Percentiles rank a stretch among this genome's conserved stretches.
Evolutionary conservation across 495 filamentous ascomycete species (phyloP).

Genomic region (Neurospora sp.): DNA sequence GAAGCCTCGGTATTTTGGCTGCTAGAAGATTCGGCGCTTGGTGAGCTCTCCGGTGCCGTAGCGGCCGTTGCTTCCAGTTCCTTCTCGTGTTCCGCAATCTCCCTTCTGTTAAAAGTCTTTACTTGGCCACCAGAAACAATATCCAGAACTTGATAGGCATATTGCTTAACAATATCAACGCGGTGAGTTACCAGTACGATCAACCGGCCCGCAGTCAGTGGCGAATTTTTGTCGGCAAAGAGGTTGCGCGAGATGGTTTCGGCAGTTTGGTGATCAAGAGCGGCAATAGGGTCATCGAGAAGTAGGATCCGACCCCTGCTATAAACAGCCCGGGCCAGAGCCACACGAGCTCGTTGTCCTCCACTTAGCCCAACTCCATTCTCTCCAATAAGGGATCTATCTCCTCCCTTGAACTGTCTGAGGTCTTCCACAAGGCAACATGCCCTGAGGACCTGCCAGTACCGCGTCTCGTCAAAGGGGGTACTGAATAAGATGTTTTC

Average conservation of each 20-base stretch:
- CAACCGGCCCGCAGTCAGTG: slow-evolving; percentile 50
- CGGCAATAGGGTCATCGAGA: slow-evolving; percentile 90
- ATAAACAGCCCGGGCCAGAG: slow-evolving; percentile 87
- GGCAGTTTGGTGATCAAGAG: slow-evolving; percentile 82
- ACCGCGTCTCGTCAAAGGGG: slow-evolving; percentile 67
- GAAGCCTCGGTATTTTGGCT: slow-evolving; percentile 7
- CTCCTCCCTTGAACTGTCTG: slow-evolving; percentile 78
- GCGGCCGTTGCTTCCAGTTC: slow-evolving; percentile 14
- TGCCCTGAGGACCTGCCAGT: slow-evolving; percentile 78
- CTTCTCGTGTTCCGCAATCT: slow-evolving; percentile 15
- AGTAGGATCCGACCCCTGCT: slow-evolving; percentile 83
- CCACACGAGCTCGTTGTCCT: slow-evolving; percentile 88
- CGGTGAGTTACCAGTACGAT: slow-evolving; percentile 73
- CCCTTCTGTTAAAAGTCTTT: slow-evolving; percentile 32
- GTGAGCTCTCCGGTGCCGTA: not conserved
- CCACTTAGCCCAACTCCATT: slow-evolving; percentile 93
- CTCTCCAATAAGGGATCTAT: slow-evolving; percentile 90
- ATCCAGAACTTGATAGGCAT: slow-evolving; percentile 61
- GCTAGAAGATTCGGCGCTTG: not conserved
- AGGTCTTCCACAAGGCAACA: slow-evolving; percentile 91
- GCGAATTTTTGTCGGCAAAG: slow-evolving; percentile 41
- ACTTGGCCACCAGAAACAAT: slow-evolving; percentile 47
- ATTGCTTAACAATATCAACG: slow-evolving; percentile 50
- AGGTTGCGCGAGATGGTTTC: slow-evolving; percentile 59
- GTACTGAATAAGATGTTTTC: slow-evolving; percentile 76